Percentiles rank a stretch among this genome's conserved stretches.
Evolutionary conservation across 2,329 filamentous ascomycete species (phyloP).

Genomic region (Xylariaceae sp.): DNA sequence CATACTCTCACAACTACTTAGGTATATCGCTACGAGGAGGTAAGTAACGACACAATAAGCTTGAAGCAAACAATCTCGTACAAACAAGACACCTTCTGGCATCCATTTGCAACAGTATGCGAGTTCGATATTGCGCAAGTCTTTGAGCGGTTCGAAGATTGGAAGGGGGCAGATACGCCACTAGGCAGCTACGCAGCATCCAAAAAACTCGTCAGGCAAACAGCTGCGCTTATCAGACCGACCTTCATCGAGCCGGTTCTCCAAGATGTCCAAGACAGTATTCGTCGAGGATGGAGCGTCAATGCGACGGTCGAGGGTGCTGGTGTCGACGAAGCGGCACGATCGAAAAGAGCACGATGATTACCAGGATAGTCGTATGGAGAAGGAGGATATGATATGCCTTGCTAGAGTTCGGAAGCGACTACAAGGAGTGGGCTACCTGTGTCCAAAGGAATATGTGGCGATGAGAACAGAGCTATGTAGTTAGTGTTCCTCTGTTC

Average conservation of each 20-base stretch:
- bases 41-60: slow-evolving; percentile 9
- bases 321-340: background rate
- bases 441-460: no score
- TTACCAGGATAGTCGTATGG: background rate
- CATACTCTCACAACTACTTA: no score
- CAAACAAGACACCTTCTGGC: slow-evolving; percentile 20
- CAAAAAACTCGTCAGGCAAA: slow-evolving; percentile 18
- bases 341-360: background rate
- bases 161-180: slow-evolving; percentile 15
- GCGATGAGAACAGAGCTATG: no score
- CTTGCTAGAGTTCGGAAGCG: no score
- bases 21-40: slow-evolving; percentile 19
- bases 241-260: slow-evolving; percentile 20
- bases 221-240: slow-evolving; percentile 15
- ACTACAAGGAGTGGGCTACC: no score
- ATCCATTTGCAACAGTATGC: slow-evolving; percentile 18
- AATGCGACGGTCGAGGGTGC: slow-evolving; percentile 1
- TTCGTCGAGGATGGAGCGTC: slow-evolving; percentile 16
- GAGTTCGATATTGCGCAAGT: slow-evolving; percentile 21
- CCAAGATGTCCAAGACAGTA: slow-evolving; percentile 17
- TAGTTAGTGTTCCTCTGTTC: no score
- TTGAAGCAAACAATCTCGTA: slow-evolving; percentile 18
- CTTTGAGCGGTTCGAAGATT: slow-evolving; percentile 18
- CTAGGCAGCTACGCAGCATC: slow-evolving; percentile 13
- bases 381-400: no score